phyloP scores from a whole-genome alignment of 148 eudicot genomes.

The Agrostemma githago region DNA sequence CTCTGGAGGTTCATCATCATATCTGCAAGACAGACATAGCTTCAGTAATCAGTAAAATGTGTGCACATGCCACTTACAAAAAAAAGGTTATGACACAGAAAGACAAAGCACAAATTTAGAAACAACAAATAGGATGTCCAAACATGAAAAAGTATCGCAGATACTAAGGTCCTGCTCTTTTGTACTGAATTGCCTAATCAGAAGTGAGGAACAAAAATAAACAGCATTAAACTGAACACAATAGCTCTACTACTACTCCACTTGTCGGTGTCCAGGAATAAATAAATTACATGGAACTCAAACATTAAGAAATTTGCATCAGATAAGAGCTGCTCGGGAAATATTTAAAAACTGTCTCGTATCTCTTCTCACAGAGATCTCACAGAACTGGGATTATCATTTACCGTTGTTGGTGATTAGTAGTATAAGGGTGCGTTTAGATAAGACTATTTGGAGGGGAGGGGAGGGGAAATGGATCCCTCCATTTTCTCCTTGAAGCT shows the following conservation, averaged over 20 bases:
- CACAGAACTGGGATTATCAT: constrained; percentile 18
- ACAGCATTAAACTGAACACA: background rate
- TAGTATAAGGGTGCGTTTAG: no score
- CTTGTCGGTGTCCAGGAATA: background rate
- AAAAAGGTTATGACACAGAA: background rate
- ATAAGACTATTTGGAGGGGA: no score
- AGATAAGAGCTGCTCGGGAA: constrained; percentile 8
- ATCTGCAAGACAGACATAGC: constrained; percentile 26
- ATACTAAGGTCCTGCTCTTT: no score
- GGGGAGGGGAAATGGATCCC: no score
- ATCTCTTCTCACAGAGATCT: constrained; percentile 10
- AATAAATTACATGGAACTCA: background rate
- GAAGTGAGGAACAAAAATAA: no score
- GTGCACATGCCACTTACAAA: background rate
- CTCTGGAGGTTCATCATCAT: constrained; percentile 51
- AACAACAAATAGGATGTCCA: background rate
- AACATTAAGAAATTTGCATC: background rate
- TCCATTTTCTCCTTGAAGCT: no score
- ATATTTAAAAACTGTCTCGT: background rate
- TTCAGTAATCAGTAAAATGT: background rate
- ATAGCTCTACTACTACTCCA: background rate
- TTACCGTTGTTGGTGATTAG: constrained; percentile 9
- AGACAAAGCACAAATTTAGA: background rate
- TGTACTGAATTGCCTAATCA: no score
- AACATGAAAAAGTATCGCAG: background rate